A percentile compares a stretch with the other conserved stretches of the same genome.
These are phyloP conservation scores for Corniculantispora saksenae DNA, from an alignment of 2,329 filamentous ascomycete species.

Conservation along the genomic window DNA sequence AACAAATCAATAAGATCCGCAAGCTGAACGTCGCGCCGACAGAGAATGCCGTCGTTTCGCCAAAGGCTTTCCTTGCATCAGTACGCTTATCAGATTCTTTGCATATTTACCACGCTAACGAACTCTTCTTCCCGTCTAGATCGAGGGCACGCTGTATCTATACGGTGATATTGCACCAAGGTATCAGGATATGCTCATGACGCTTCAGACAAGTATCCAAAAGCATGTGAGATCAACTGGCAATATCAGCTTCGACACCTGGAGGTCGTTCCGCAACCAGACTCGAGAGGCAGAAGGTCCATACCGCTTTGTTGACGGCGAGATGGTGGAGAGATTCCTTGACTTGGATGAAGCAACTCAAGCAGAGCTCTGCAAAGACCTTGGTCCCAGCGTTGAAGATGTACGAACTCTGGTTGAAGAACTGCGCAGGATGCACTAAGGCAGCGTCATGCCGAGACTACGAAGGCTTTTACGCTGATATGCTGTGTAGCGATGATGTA, in stretches of 20 bases:
- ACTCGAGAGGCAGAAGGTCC: slow-evolving; percentile 75
- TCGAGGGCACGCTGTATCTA: slow-evolving; percentile 89
- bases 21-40: slow-evolving; percentile 68
- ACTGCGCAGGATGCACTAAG: slow-evolving; percentile 61
- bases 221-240: slow-evolving; percentile 68
- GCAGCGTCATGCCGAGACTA: not conserved
- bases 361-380: slow-evolving; percentile 53
- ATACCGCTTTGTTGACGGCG: slow-evolving; percentile 87
- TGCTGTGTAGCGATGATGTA: not conserved
- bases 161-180: slow-evolving; percentile 75
- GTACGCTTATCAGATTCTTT: slow-evolving; percentile 54
- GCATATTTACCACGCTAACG: slow-evolving; percentile 24
- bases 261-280: slow-evolving; percentile 77
- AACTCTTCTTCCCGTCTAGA: slow-evolving; percentile 46
- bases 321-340: slow-evolving; percentile 83
- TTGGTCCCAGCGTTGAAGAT: slow-evolving; percentile 62
- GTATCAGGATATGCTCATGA: slow-evolving; percentile 78
- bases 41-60: slow-evolving; percentile 68
- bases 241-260: slow-evolving; percentile 72
- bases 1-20: slow-evolving; percentile 89
- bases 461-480: not conserved
- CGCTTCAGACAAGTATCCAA: slow-evolving; percentile 73
- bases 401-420: slow-evolving; percentile 64
- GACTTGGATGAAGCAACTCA: slow-evolving; percentile 64
- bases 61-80: slow-evolving; percentile 85